phyloP scores from a whole-genome alignment of 2,329 filamentous ascomycete genomes.

The Huntiella abstrusa region DNA sequence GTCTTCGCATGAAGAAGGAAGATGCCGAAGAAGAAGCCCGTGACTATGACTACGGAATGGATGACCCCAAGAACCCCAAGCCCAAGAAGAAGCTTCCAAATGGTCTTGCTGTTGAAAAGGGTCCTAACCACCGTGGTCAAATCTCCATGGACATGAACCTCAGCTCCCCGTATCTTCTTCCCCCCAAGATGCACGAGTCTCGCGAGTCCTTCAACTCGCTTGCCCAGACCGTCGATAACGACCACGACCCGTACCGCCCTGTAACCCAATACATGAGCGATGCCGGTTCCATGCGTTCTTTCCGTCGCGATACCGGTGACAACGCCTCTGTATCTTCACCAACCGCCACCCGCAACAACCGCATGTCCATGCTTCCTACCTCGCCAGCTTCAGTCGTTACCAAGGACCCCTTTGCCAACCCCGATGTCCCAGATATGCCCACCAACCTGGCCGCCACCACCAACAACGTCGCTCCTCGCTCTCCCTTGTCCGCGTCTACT shows the following conservation, averaged over 20 bases:
- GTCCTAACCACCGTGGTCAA: constrained; percentile 26
- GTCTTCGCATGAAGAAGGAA: constrained; percentile 52
- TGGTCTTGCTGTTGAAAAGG: constrained; percentile 36
- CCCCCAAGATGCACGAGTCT: constrained; percentile 59
- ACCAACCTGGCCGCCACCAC: constrained; percentile 2
- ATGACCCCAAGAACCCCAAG: constrained; percentile 19
- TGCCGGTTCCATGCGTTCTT: constrained; percentile 35
- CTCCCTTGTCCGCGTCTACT: neutral
- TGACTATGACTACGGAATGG: constrained; percentile 82
- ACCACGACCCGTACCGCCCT: constrained; percentile 70
- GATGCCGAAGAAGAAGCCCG: constrained; percentile 75
- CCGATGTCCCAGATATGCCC: constrained; percentile 5
- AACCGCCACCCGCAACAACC: constrained; percentile 20
- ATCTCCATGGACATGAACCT: constrained; percentile 58
- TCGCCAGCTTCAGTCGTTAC: constrained; percentile 15
- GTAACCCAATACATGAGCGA: constrained; percentile 39
- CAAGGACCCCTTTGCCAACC: constrained; percentile 7
- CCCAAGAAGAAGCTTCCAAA: constrained; percentile 16
- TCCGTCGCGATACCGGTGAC: constrained; percentile 21
- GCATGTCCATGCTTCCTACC: constrained; percentile 26
- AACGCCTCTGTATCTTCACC: constrained; percentile 27
- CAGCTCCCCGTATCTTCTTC: constrained; percentile 81
- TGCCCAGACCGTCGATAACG: constrained; percentile 51
- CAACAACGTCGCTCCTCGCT: neutral
- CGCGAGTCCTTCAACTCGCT: constrained; percentile 75